Percentiles rank a stretch among this genome's conserved stretches.
These are phyloP conservation scores for Theileria sp. DNA, from an alignment of 169 alveolate genomes.

Conservation along the genomic window DNA sequence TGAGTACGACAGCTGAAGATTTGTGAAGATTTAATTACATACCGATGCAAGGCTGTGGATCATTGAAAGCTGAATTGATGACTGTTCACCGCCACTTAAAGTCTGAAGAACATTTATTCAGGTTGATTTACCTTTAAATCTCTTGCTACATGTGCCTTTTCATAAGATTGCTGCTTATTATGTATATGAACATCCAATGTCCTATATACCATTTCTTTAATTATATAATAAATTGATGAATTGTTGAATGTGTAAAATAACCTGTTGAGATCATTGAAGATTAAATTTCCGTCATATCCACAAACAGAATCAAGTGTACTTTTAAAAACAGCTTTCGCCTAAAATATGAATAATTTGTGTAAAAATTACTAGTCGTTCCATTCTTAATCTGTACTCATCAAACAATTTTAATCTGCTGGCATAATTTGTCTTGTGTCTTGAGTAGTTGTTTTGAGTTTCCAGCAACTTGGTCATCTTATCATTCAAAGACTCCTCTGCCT, in stretches of 20 bases:
- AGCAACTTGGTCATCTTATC: slow-evolving; percentile 40
- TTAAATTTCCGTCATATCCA: slow-evolving; percentile 62
- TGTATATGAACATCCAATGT: slow-evolving; percentile 60
- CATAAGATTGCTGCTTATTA: slow-evolving; percentile 61
- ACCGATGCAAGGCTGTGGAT: slow-evolving; percentile 61
- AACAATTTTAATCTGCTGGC: slow-evolving; percentile 39
- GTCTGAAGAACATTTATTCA: slow-evolving; percentile 25
- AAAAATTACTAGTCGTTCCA: slow-evolving; percentile 20
- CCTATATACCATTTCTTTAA: neutral
- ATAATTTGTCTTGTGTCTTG: slow-evolving; percentile 46
- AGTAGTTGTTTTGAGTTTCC: slow-evolving; percentile 55
- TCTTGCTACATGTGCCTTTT: slow-evolving; percentile 56
- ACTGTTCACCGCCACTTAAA: slow-evolving; percentile 67
- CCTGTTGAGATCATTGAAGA: slow-evolving; percentile 58
- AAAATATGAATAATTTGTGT: neutral
- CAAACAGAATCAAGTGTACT: slow-evolving; percentile 59
- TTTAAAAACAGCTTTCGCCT: slow-evolving; percentile 52
- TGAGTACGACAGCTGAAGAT: slow-evolving; percentile 37
- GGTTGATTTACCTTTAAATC: slow-evolving; percentile 47
- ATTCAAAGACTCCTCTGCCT: slow-evolving; percentile 23
- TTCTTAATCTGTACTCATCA: slow-evolving; percentile 43
- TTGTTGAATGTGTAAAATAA: too few species aligned
- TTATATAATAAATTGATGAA: too few species aligned
- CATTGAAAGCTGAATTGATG: slow-evolving; percentile 65
- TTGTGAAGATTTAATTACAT: neutral